Percentiles rank a stretch among this genome's conserved stretches.
Evolutionary conservation across 768 basidiomycete genomes (phyloP).

Genomic region (Tulasnella calospora): DNA sequence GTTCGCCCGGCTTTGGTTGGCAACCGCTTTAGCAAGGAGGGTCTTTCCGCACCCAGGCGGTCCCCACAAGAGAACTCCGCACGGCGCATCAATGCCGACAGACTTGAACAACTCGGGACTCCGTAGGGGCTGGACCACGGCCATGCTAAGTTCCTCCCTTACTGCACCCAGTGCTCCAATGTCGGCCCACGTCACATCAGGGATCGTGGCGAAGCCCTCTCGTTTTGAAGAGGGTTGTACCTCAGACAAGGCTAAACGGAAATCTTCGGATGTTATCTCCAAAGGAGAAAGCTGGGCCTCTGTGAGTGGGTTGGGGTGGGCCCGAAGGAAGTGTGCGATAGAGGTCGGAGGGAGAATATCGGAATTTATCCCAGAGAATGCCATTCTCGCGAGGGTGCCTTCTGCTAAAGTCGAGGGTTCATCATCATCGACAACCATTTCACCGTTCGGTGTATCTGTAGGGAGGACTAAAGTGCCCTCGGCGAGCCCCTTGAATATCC

Average conservation of each 20-base stretch:
- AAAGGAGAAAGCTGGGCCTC: conserved; percentile 73
- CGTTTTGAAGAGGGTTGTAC: conserved; percentile 96
- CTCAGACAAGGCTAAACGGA: conserved; percentile 70
- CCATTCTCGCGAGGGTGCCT: conserved; percentile 4
- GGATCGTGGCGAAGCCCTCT: conserved; percentile 96
- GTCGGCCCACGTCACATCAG: conserved; percentile 92
- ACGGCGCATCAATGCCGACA: conserved; percentile 86
- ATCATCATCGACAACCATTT: conserved; percentile 39
- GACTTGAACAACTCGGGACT: conserved; percentile 82
- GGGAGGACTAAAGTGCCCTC: conserved; percentile 60
- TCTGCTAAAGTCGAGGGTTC: conserved; percentile 26
- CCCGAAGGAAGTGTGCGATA: conserved; percentile 83
- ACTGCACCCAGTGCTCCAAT: conserved; percentile 84
- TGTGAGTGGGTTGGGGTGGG: conserved; percentile 78
- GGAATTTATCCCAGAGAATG: conserved; percentile 39
- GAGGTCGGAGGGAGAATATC: conserved; percentile 53
- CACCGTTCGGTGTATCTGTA: conserved; percentile 35
- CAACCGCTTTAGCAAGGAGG: conserved; percentile 94
- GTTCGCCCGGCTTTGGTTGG: conserved; percentile 90
- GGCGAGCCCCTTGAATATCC: conserved; percentile 78
- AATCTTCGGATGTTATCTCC: conserved; percentile 76
- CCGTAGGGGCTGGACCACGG: conserved; percentile 90
- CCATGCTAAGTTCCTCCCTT: conserved; percentile 92
- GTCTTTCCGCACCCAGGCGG: conserved; percentile 99
- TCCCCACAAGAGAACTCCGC: conserved; percentile 96